Evolutionary conservation across 257 asterid genomes (phyloP).

Genomic region (Gentiana macrophylla): DNA sequence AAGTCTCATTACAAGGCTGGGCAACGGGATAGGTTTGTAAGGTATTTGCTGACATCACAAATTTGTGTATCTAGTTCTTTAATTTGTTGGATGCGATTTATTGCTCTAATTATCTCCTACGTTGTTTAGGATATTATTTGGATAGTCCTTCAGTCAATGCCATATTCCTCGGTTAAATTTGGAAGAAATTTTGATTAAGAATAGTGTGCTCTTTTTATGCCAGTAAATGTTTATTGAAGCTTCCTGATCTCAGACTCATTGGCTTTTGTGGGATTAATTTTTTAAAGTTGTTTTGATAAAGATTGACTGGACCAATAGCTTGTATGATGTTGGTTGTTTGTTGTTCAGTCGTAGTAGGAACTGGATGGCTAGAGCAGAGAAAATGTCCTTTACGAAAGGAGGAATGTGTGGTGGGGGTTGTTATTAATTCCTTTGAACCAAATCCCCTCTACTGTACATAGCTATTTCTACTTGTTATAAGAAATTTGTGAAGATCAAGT

Average conservation of each 20-base stretch:
- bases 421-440: not conserved
- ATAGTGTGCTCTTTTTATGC: not conserved
- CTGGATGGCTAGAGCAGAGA: not conserved
- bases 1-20: conserved; percentile 60
- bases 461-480: not conserved
- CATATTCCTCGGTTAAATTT: not conserved
- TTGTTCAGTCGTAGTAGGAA: not conserved
- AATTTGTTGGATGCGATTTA: not conserved
- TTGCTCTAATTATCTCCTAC: not conserved
- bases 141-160: not conserved
- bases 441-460: no score
- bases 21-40: conserved; percentile 79
- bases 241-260: not conserved
- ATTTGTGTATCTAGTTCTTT: not conserved
- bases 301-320: not conserved
- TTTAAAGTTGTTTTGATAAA: not conserved
- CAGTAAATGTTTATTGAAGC: not conserved
- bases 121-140: conserved; percentile 2
- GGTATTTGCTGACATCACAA: conserved; percentile 28
- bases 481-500: not conserved
- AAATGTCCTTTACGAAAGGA: not conserved
- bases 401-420: not conserved
- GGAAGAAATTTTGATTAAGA: not conserved
- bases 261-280: not conserved
- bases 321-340: not conserved